Evolutionary conservation across 192 early-diverging fungal genomes (phyloP), one percentile per base, ranked within the genome.

Genomic region (Coemansia sp.): DNA sequence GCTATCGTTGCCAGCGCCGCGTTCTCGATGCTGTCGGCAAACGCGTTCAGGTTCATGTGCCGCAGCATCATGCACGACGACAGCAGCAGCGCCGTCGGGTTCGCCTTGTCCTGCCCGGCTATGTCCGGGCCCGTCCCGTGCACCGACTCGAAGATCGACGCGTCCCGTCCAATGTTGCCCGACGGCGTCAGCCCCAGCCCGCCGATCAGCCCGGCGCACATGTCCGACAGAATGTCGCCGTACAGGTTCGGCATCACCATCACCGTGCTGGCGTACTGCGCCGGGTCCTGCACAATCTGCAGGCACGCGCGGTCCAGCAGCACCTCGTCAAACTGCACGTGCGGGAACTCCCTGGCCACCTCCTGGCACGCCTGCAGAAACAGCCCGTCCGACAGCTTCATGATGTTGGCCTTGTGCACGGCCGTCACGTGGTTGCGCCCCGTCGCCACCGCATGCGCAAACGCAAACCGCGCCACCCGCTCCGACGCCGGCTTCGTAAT

Each of bases 241-340:
- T 99, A 99, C 67, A 99, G 83, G 87, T 99, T 99, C 49, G 96
- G 96, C 94, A 99, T 97, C 66, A 96, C 96, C 94, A 99, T 95
- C 70, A 99, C 96, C 18, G 91, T 93, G 66, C 91, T 81, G 37
- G 84, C 85, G 62, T 85, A 99, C 54, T 91, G 82, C 47, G 86
- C 80, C 6, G 94, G 96, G 80, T 96, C 90, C 82, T 94, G 89
- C 50, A 94, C 92, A 54, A 99, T 94, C 85, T 92, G 80, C 58
- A 96, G 81, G 77, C 96, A 97, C 39, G 92, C 91, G 57, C 92
- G 86, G 81, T 99, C 96, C 60, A 99, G 86, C 45, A 97, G 82
- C 40, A 90, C 84, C 51, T 96, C 92, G 65, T 94, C 83, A 57
- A 97, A 89, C 73, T 89, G 82, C 70, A 99, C 89, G 54, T 88